A percentile compares a stretch with the other conserved stretches of the same genome.
phyloP scores from a whole-genome alignment of 352 stramenopile species.

The Pythium dissotocum region DNA sequence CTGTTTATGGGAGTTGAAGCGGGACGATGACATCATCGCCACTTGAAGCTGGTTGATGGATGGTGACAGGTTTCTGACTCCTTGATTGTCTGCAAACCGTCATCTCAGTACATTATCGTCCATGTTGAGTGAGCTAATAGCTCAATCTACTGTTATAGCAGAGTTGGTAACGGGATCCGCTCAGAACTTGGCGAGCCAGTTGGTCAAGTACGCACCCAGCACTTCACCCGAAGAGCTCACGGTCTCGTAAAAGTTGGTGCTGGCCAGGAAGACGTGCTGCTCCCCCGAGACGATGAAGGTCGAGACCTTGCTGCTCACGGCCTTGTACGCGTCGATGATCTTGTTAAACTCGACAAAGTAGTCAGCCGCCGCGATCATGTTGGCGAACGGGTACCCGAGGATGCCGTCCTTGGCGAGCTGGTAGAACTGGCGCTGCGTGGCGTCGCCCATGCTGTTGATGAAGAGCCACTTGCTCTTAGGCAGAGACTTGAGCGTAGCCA shows the following conservation, averaged over 20 bases:
- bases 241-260: constrained; percentile 25
- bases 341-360: constrained; percentile 44
- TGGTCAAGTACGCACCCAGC: not conserved
- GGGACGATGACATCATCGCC: not conserved
- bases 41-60: not conserved
- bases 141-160: not conserved
- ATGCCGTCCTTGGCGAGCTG: constrained; percentile 48
- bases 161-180: not conserved
- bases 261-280: constrained; percentile 37
- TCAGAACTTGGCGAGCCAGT: not conserved
- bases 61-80: constrained; percentile 1
- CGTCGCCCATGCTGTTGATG: constrained; percentile 55
- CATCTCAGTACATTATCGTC: not conserved
- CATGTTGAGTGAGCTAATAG: not conserved
- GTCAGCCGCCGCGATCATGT: constrained; percentile 48
- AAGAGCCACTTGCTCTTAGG: constrained; percentile 58
- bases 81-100: not conserved
- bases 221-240: not conserved
- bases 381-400: constrained; percentile 46
- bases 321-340: constrained; percentile 41
- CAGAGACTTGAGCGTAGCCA: constrained; percentile 41
- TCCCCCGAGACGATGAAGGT: constrained; percentile 43
- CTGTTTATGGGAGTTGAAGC: not conserved
- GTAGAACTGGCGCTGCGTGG: constrained; percentile 67
- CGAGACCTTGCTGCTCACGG: constrained; percentile 34